These are phyloP conservation scores for Albifimbria verrucaria DNA, from an alignment of 2,329 filamentous ascomycete genomes.

Conservation along the genomic window DNA sequence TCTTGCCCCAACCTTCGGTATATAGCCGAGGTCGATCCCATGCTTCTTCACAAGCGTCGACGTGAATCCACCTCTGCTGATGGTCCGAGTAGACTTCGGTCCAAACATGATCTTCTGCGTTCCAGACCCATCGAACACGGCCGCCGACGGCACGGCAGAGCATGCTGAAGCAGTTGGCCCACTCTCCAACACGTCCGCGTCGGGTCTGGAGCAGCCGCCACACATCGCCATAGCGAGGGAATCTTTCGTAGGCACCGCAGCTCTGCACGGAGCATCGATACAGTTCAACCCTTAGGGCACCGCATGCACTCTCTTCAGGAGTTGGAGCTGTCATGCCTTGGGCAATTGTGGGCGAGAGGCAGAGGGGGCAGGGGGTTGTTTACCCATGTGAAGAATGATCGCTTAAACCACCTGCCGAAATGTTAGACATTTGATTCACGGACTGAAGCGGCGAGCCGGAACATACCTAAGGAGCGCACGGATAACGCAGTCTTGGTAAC, in stretches of 20 bases:
- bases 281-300: slow-evolving; percentile 82
- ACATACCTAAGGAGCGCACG: slow-evolving; percentile 74
- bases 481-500: slow-evolving; percentile 96
- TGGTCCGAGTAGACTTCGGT: slow-evolving; percentile 96
- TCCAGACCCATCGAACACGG: slow-evolving; percentile 96
- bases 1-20: slow-evolving; percentile 92
- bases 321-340: slow-evolving; percentile 81
- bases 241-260: slow-evolving; percentile 81
- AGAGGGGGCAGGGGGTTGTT: slow-evolving; percentile 90
- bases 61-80: slow-evolving; percentile 92
- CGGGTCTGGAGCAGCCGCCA: slow-evolving; percentile 87
- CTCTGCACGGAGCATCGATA: slow-evolving; percentile 78
- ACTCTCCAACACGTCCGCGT: slow-evolving; percentile 86
- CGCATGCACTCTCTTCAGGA: slow-evolving; percentile 84
- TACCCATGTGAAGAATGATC: slow-evolving; percentile 92
- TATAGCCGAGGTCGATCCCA: slow-evolving; percentile 95
- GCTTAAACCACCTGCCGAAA: slow-evolving; percentile 73
- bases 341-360: slow-evolving; percentile 76
- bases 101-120: slow-evolving; percentile 96
- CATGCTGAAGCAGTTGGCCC: slow-evolving; percentile 99
- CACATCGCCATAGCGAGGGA: slow-evolving; percentile 91
- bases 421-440: slow-evolving; percentile 15
- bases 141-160: slow-evolving; percentile 89
- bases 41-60: slow-evolving; percentile 89
- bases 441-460: not conserved